Evolutionary conservation across 2,329 filamentous ascomycete genomes (phyloP).

Genomic region (Diaporthe ilicicola): DNA sequence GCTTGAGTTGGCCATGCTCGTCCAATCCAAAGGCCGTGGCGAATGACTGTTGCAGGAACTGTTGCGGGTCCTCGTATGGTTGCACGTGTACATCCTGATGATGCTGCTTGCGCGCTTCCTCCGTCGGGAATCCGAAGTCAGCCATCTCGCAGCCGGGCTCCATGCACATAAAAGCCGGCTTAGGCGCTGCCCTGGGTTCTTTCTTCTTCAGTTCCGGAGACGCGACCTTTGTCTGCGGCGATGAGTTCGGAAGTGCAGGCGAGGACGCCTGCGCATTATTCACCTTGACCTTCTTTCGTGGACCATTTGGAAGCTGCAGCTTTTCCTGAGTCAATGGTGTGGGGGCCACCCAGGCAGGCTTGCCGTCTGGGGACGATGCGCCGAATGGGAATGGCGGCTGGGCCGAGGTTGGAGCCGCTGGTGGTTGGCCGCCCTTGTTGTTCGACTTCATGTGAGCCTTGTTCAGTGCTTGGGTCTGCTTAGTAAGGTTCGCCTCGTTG

Average conservation of each 20-base stretch:
- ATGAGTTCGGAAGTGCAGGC: constrained; percentile 41
- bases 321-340: constrained; percentile 61
- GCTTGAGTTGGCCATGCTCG: constrained; percentile 54
- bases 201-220: constrained; percentile 56
- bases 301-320: constrained; percentile 58
- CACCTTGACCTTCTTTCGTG: constrained; percentile 64
- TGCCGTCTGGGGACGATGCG: constrained; percentile 66
- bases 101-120: constrained; percentile 63
- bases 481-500: constrained; percentile 60
- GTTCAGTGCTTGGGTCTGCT: constrained; percentile 57
- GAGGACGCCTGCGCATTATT: constrained; percentile 47
- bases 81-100: constrained; percentile 67
- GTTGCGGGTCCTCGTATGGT: constrained; percentile 62
- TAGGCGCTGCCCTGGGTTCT: constrained; percentile 45
- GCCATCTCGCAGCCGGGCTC: constrained; percentile 64
- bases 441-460: constrained; percentile 55
- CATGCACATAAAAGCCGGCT: constrained; percentile 58
- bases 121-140: constrained; percentile 58
- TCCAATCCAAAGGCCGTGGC: constrained; percentile 61
- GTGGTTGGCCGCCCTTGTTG: constrained; percentile 58
- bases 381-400: constrained; percentile 67
- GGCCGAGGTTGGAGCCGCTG: constrained; percentile 64
- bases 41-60: constrained; percentile 61
- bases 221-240: constrained; percentile 48
- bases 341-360: constrained; percentile 63